Evolutionary conservation across 345 rosid genomes (phyloP), one percentile per base, ranked within the genome.

Genomic region (Aquilaria yunnanensis): DNA sequence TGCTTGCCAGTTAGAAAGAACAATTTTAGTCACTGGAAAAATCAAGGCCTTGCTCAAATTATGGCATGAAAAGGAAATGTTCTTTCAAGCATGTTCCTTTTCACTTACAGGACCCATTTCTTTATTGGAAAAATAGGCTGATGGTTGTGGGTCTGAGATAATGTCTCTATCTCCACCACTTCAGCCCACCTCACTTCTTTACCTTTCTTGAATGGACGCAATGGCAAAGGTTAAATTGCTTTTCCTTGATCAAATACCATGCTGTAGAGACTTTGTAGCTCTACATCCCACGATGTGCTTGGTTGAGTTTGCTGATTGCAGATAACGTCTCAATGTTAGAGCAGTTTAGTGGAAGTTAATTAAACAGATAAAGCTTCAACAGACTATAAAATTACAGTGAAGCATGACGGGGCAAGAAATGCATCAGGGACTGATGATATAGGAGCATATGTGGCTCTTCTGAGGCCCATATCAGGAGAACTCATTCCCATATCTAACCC

Each of bases 231-330:
- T 31, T 3, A 2, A 5, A 80, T 60, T 66, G 71, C 57, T 74
- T 71, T 63, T 67, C 70, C 78, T 67, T 78, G 80, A 60, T 86
- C 88, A 76, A 76, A 76, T 63, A 78, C 82, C 61, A 82, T 62
- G 70, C 58, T 78, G 80, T 78, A 88, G 60, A 82, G 81, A 74
- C 80, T 83, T 32, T 81, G 92, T 45, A 82, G 68, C 68, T 82
- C 86, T 62, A 75, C 76, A 77, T 85, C 85, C 96, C 96, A 94
- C 51, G 72, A 64, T 16, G 82, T 57, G 62, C 81, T 62, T 50
- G 81, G 68, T 66, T 81, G 83, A 48, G 76, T 61, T 70, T 80
- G 89, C 83, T 90, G 86, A 53, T 59, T n/a, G 45, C 11, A 58
- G 55, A 60, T 32, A 30, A 37, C 6, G 9, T 55, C 12, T 34